phyloP scores from a whole-genome alignment of 2,329 filamentous ascomycete genomes.

The Achaetomium macrosporum region DNA sequence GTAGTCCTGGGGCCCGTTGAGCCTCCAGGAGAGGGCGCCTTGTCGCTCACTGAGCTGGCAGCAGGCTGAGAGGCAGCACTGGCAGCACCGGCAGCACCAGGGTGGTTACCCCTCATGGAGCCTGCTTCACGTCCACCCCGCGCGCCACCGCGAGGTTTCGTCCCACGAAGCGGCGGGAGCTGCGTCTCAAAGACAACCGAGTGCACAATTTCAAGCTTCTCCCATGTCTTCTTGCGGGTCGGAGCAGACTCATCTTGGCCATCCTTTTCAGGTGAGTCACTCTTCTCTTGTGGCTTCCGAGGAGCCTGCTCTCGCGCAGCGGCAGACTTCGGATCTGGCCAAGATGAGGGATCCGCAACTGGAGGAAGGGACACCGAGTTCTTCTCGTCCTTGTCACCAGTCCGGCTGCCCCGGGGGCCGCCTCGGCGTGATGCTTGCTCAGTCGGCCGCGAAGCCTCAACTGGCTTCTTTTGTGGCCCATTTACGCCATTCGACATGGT shows the following conservation, averaged over 20 bases:
- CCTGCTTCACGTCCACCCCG: conserved; percentile 37
- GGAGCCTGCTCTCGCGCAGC: conserved; percentile 65
- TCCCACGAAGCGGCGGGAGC: conserved; percentile 48
- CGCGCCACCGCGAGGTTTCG: conserved; percentile 46
- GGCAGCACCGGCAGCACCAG: conserved; percentile 9
- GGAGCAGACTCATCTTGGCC: conserved; percentile 48
- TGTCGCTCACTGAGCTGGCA: conserved; percentile 30
- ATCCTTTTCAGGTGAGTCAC: conserved; percentile 58
- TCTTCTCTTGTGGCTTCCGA: conserved; percentile 63
- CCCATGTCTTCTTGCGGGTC: conserved; percentile 71
- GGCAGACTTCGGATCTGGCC: conserved; percentile 84
- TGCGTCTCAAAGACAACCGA: conserved; percentile 83
- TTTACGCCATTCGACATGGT: conserved; percentile 28
- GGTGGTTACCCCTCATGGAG: conserved; percentile 28
- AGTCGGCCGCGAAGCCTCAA: conserved; percentile 36
- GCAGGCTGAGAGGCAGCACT: conserved; percentile 10
- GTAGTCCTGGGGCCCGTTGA: conserved; percentile 26
- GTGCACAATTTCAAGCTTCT: conserved; percentile 62
- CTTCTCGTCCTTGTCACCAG: conserved; percentile 39
- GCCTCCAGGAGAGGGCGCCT: conserved; percentile 29
- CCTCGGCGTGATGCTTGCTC: conserved; percentile 37
- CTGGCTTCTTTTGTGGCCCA: conserved; percentile 38
- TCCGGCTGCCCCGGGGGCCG: conserved; percentile 41
- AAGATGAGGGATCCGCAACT: conserved; percentile 70
- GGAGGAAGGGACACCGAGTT: conserved; percentile 44